Evolutionary conservation across 2,329 filamentous ascomycete genomes (phyloP).

Genomic region (Aspergillus caelatus): DNA sequence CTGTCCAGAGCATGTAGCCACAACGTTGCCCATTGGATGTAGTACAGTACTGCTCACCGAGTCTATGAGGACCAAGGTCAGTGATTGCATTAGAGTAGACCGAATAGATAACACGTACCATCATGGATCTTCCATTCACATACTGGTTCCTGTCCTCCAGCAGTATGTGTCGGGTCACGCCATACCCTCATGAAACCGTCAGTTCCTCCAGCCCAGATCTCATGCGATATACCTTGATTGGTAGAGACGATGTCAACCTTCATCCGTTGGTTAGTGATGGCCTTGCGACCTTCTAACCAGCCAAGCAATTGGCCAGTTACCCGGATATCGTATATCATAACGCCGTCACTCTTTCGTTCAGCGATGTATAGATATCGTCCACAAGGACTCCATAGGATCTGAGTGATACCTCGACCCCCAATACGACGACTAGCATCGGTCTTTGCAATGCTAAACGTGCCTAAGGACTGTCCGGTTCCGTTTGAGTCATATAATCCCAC

Average conservation of each 20-base stretch:
- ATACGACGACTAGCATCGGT: constrained; percentile 42
- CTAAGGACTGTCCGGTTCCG: constrained; percentile 53
- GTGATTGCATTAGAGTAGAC: neutral
- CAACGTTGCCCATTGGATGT: constrained; percentile 50
- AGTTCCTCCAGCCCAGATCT: constrained; percentile 62
- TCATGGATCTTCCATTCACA: constrained; percentile 50
- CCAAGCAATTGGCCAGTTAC: constrained; percentile 55
- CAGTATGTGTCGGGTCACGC: constrained; percentile 47
- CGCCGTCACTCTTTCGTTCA: constrained; percentile 58
- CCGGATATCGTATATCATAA: constrained; percentile 63
- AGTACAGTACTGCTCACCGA: constrained; percentile 49
- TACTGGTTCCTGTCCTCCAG: constrained; percentile 46
- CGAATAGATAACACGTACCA: constrained; percentile 35
- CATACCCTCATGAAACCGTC: constrained; percentile 59
- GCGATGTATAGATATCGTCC: constrained; percentile 61
- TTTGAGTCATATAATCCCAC: constrained; percentile 59
- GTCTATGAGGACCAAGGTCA: constrained; percentile 34
- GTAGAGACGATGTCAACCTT: constrained; percentile 54
- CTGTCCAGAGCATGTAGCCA: constrained; percentile 56
- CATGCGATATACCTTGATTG: constrained; percentile 43
- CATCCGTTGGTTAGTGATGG: constrained; percentile 58
- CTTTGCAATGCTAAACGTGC: constrained; percentile 53
- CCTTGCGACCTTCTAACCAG: constrained; percentile 50
- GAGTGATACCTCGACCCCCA: constrained; percentile 57
- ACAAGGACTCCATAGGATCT: constrained; percentile 60